These are phyloP conservation scores for Chalciporus piperatoides DNA, from an alignment of 1,284 basidiomycete genomes.

Conservation along the genomic window DNA sequence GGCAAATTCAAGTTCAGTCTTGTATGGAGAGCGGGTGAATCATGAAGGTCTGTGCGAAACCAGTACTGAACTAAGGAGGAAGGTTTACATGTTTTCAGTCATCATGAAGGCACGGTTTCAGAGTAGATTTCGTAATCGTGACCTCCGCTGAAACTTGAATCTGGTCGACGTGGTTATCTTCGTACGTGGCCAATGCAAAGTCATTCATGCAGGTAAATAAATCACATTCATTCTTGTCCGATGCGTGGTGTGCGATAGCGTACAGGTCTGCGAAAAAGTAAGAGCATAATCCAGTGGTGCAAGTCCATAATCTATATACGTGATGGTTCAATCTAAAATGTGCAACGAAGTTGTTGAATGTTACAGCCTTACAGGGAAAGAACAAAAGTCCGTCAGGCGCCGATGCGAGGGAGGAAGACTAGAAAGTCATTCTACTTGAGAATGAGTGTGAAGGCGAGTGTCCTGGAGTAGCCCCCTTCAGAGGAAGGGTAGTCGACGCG, in stretches of 20 bases:
- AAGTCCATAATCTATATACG: constrained; percentile 33
- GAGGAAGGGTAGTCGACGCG: constrained; percentile 13
- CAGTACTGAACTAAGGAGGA: constrained; percentile 39
- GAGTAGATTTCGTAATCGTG: neutral
- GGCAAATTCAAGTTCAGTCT: constrained; percentile 1
- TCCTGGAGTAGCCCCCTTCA: constrained; percentile 17
- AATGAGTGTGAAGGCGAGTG: constrained; percentile 24
- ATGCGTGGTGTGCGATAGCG: constrained; percentile 18
- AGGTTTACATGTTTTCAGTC: neutral
- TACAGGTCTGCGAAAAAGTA: constrained; percentile 20
- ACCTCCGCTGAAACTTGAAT: too few relatives aligned
- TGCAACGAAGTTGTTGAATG: constrained; percentile 13
- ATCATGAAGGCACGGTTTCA: neutral
- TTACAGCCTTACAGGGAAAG: too few relatives aligned
- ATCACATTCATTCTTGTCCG: constrained; percentile 16
- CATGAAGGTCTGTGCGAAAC: constrained; percentile 45
- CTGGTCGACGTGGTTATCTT: too few relatives aligned
- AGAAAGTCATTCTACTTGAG: constrained; percentile 30
- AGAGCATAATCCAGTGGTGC: constrained; percentile 23
- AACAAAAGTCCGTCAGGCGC: constrained; percentile 4
- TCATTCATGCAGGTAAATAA: constrained; percentile 1
- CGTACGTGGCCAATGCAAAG: neutral
- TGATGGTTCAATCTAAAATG: constrained; percentile 26
- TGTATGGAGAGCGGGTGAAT: constrained; percentile 1
- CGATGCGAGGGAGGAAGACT: neutral